Base-by-base conservation (phyloP, 768 basidiomycete species). In the Kwoniella europaea region DNA sequence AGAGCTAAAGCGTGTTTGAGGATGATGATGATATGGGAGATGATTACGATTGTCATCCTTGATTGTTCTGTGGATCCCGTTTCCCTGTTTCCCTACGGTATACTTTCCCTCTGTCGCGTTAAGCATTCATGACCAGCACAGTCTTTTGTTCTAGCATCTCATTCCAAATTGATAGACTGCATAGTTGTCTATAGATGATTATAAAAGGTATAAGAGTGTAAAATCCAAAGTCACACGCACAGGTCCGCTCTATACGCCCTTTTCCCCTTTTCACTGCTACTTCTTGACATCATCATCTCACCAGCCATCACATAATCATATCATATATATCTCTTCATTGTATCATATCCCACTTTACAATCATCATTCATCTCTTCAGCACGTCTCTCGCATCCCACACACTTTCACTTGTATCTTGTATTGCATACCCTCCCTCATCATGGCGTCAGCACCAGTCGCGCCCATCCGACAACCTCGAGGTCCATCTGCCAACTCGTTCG, bases 181-280 rank as follows among this genome's bases (percentile, higher is more conserved):
- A 35, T 35, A 35, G 35, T 35, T 35, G 6, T 35, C 35, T 7
- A 7, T 35, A 35, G 35, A 35, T 35, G 35, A 9, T 7, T 6
- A 35, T 35, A 35, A 0, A 0, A 35, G 35, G 35, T 35, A 35
- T 1, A 35, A 35, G 35, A 35, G 35, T 35, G 35, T 35, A 4
- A 35, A 35, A 35, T 35, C 35, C 35, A 27, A 13, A 29, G 35
- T 41, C 22, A 82, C 76, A 35, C 73, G 76, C 53, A 76, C 79
- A 72, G 95, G 95, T 18, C 97, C 96, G 56, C 92, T 90, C 71
- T 84, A 96, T 76, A 97, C 97, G 76, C 88, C 96, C n/a, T 53
- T 41, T 4, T 41, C 54, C 10, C 41, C 42, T 42, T 27, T 44
- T 18, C 16, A 24, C 27, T 12, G 16, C 6, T 42, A 27, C 41